A percentile compares a stretch with the other conserved stretches of the same genome.
Conservation (phyloP, 2,329 filamentous ascomycete species). For the Calonectria pteridis region DNA sequence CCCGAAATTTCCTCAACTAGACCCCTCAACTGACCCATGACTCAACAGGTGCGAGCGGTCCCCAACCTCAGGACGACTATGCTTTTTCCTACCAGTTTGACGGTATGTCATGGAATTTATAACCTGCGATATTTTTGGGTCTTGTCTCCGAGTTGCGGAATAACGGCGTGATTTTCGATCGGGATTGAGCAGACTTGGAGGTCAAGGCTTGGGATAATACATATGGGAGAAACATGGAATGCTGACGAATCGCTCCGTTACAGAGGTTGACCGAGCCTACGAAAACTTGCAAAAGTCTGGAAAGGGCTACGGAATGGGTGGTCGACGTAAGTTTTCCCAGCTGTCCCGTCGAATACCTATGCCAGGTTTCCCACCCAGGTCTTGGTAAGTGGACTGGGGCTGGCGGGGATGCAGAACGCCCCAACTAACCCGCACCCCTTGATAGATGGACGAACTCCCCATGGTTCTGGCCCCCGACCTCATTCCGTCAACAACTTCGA, state of each 20-base stretch:
- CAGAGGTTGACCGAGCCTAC: constrained; percentile 95
- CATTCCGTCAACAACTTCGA: constrained; percentile 89
- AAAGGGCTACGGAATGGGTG: constrained; percentile 83
- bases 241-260: constrained; percentile 43
- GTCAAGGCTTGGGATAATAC: not conserved
- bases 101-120: constrained; percentile 69
- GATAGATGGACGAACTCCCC: constrained; percentile 78
- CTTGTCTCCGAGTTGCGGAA: not conserved
- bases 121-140: not conserved
- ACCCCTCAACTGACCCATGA: constrained; percentile 9
- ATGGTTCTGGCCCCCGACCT: constrained; percentile 76
- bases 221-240: not conserved
- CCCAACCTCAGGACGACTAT: constrained; percentile 79
- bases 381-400: constrained; percentile 34
- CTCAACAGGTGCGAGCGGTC: constrained; percentile 77
- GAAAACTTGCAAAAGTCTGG: constrained; percentile 98
- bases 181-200: not conserved
- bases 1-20: not conserved
- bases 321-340: constrained; percentile 86
- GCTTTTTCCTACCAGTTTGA: constrained; percentile 92
- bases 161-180: not conserved
- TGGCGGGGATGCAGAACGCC: constrained; percentile 31
- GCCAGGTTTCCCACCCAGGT: constrained; percentile 31
- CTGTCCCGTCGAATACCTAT: constrained; percentile 12
- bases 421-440: constrained; percentile 38